Percentiles rank a stretch among this genome's conserved stretches.
Evolutionary conservation across 495 filamentous ascomycete genomes (phyloP).

Genomic region (Penicillium chermesinum): DNA sequence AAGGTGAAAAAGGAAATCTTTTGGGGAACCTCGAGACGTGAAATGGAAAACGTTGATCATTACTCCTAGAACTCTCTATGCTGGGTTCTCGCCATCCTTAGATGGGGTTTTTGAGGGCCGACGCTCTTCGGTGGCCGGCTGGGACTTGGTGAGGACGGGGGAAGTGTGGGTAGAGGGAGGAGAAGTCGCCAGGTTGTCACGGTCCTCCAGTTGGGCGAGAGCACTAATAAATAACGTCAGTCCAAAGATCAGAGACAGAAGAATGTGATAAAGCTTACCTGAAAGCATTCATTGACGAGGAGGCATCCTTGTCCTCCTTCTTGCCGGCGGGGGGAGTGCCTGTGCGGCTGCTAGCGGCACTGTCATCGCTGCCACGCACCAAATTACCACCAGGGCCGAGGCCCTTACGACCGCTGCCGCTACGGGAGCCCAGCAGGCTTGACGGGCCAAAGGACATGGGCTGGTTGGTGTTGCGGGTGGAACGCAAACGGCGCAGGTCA

Average conservation of each 20-base stretch:
- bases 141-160: slow-evolving; percentile 50
- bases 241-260: background rate
- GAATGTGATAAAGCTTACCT: slow-evolving; percentile 23
- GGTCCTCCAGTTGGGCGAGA: slow-evolving; percentile 52
- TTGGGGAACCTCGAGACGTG: slow-evolving; percentile 28
- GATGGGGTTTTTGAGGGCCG: slow-evolving; percentile 47
- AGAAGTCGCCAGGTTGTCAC: slow-evolving; percentile 53
- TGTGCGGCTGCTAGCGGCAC: slow-evolving; percentile 76
- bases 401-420: slow-evolving; percentile 75
- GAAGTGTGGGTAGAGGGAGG: slow-evolving; percentile 56
- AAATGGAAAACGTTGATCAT: slow-evolving; percentile 43
- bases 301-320: slow-evolving; percentile 61
- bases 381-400: slow-evolving; percentile 67
- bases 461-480: slow-evolving; percentile 57
- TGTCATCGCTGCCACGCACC: slow-evolving; percentile 70
- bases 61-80: slow-evolving; percentile 44
- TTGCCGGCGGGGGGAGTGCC: slow-evolving; percentile 72
- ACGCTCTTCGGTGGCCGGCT: slow-evolving; percentile 41
- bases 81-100: slow-evolving; percentile 41
- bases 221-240: slow-evolving; percentile 37
- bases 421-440: slow-evolving; percentile 73
- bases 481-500: slow-evolving; percentile 75
- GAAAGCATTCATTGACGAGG: slow-evolving; percentile 3
- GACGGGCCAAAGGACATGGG: slow-evolving; percentile 62
- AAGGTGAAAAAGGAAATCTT: slow-evolving; percentile 30